Evolutionary conservation across 2,329 filamentous ascomycete genomes (phyloP).

Genomic region (Penicillium brasilianum): DNA sequence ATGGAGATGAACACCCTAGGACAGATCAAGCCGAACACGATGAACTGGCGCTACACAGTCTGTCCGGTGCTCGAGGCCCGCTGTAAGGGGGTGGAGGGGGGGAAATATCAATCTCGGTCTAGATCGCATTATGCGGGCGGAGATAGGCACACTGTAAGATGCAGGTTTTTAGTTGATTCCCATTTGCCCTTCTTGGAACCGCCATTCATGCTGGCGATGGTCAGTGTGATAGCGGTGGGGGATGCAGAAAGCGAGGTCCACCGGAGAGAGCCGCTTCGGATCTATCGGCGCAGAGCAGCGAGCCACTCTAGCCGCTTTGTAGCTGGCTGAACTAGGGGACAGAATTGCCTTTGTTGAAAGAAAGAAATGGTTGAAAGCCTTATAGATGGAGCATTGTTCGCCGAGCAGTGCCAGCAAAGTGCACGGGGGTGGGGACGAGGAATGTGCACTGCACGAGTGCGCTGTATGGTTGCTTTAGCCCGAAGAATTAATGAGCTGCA

Average conservation of each 20-base stretch:
- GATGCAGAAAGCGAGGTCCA: neutral
- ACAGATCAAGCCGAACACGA: conserved; percentile 39
- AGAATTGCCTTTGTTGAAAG: neutral
- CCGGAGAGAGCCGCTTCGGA: conserved; percentile 8
- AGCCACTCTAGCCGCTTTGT: neutral
- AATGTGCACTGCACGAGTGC: conserved; percentile 1
- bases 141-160: conserved; percentile 4
- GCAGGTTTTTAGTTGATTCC: neutral
- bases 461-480: conserved; percentile 1
- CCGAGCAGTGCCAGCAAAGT: neutral
- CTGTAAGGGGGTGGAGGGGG: conserved; percentile 20
- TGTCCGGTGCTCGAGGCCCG: conserved; percentile 36
- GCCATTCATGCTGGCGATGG: neutral
- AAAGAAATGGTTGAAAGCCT: neutral
- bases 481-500: neutral
- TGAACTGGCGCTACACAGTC: conserved; percentile 47
- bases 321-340: neutral
- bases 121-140: conserved; percentile 8
- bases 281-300: conserved; percentile 12
- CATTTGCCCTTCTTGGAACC: neutral
- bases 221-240: neutral
- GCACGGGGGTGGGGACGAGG: conserved; percentile 4
- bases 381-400: neutral
- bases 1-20: conserved; percentile 37
- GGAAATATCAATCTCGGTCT: conserved; percentile 8